phyloP scores from a whole-genome alignment of 2,329 filamentous ascomycete species.

The Colletotrichum australisinense region DNA sequence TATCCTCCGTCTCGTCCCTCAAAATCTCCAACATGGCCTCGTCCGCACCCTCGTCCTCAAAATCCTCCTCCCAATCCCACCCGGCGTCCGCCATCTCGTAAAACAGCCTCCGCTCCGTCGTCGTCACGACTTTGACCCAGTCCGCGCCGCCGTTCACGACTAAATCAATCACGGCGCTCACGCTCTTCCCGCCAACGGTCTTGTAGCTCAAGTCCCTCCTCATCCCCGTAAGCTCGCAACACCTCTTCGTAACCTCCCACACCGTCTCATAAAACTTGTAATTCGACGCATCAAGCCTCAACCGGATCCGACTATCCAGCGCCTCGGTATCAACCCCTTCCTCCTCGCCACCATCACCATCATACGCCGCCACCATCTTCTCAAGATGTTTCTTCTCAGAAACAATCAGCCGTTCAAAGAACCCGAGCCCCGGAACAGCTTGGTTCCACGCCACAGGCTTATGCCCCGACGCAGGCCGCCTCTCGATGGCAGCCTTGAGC shows the following conservation, averaged over 20 bases:
- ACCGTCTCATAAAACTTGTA: conserved; percentile 36
- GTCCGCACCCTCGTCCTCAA: conserved; percentile 47
- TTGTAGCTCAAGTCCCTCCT: conserved; percentile 28
- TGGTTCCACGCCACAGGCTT: conserved; percentile 36
- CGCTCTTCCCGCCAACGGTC: background rate
- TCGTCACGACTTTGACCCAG: conserved; percentile 36
- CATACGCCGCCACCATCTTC: conserved; percentile 27
- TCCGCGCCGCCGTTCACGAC: conserved; percentile 32
- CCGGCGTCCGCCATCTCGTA: conserved; percentile 54
- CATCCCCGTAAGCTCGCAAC: conserved; percentile 28
- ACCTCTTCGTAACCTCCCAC: conserved; percentile 35
- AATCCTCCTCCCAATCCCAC: conserved; percentile 52
- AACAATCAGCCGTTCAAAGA: conserved; percentile 32
- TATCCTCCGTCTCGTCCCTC: conserved; percentile 24
- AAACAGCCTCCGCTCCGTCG: conserved; percentile 43
- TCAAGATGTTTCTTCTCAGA: conserved; percentile 35
- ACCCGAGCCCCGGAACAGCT: conserved; percentile 30
- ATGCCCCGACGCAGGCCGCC: conserved; percentile 22
- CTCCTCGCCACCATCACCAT: background rate
- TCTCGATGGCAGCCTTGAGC: conserved; percentile 31
- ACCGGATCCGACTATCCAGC: conserved; percentile 17
- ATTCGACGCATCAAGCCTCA: conserved; percentile 34
- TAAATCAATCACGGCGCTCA: conserved; percentile 30
- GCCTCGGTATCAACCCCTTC: background rate
- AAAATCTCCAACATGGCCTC: conserved; percentile 45